A percentile compares a stretch with the other conserved stretches of the same genome.
These are phyloP conservation scores for Fusarium tjaetaba DNA, from an alignment of 2,329 filamentous ascomycete species.

Conservation along the genomic window DNA sequence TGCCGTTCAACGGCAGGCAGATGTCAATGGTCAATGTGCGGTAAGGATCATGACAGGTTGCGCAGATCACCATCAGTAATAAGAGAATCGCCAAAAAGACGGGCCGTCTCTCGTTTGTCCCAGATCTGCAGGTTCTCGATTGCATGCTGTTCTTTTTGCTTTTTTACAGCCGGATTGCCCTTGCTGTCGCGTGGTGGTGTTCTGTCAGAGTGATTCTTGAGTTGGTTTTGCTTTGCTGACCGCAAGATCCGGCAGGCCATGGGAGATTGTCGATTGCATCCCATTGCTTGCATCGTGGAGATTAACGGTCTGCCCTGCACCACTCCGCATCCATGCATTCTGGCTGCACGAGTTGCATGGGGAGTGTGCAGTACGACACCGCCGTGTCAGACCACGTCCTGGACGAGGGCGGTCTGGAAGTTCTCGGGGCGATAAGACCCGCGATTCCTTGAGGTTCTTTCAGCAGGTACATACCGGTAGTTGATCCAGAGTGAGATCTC, in stretches of 20 bases:
- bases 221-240: conserved; percentile 9
- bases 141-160: conserved; percentile 20
- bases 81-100: conserved; percentile 26
- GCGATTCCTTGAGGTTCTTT: not conserved
- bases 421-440: conserved; percentile 25
- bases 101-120: not conserved
- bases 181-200: not conserved
- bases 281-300: conserved; percentile 24
- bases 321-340: conserved; percentile 25
- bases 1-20: conserved; percentile 3
- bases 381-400: conserved; percentile 13
- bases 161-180: not conserved
- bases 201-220: not conserved
- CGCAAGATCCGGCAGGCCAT: conserved; percentile 22
- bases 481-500: conserved; percentile 4
- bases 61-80: conserved; percentile 17
- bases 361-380: conserved; percentile 20
- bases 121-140: conserved; percentile 18
- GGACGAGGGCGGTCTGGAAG: conserved; percentile 28
- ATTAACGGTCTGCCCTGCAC: conserved; percentile 21
- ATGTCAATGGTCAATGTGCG: conserved; percentile 1
- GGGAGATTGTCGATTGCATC: conserved; percentile 15
- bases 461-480: not conserved
- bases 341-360: conserved; percentile 18
- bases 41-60: conserved; percentile 19